Conservation (phyloP, 2,329 filamentous ascomycete genomes). For the Fusarium algeriense region DNA sequence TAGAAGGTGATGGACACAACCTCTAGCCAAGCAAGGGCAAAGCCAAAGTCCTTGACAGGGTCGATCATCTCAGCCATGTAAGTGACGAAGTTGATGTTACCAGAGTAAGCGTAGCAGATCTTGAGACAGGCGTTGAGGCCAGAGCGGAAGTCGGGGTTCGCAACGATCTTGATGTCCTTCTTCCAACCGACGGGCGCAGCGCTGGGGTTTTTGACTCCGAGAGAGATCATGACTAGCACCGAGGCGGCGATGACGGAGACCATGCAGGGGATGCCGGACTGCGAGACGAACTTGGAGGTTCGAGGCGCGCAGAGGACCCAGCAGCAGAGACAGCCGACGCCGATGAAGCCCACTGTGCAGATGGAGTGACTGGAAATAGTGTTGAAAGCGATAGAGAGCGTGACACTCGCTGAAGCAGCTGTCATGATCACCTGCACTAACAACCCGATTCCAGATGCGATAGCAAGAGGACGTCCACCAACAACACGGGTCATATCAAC, state of each 20-base stretch:
- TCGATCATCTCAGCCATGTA: constrained; percentile 55
- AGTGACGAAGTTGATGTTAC: constrained; percentile 54
- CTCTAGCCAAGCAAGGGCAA: constrained; percentile 44
- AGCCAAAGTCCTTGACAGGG: constrained; percentile 50
- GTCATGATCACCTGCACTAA: constrained; percentile 80
- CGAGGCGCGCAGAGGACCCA: constrained; percentile 75
- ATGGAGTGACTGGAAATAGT: constrained; percentile 71
- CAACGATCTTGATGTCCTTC: constrained; percentile 49
- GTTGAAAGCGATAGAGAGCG: constrained; percentile 76
- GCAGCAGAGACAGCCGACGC: constrained; percentile 71
- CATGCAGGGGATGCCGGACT: constrained; percentile 50
- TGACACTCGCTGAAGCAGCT: constrained; percentile 74
- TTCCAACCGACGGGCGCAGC: constrained; percentile 47
- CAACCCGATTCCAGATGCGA: constrained; percentile 68
- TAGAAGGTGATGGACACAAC: constrained; percentile 46
- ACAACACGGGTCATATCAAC: constrained; percentile 75
- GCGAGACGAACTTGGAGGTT: constrained; percentile 65
- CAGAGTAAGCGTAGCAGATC: constrained; percentile 54
- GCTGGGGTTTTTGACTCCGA: constrained; percentile 49
- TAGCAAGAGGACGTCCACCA: constrained; percentile 50
- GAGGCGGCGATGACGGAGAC: constrained; percentile 53
- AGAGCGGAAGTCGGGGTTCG: constrained; percentile 49
- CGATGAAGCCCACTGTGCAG: constrained; percentile 76
- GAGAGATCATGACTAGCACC: constrained; percentile 54
- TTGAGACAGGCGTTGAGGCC: constrained; percentile 52